A percentile compares a stretch with the other conserved stretches of the same genome.
phyloP scores from a whole-genome alignment of 2,329 filamentous ascomycete genomes.

The Pestalotiopsis sp. region DNA sequence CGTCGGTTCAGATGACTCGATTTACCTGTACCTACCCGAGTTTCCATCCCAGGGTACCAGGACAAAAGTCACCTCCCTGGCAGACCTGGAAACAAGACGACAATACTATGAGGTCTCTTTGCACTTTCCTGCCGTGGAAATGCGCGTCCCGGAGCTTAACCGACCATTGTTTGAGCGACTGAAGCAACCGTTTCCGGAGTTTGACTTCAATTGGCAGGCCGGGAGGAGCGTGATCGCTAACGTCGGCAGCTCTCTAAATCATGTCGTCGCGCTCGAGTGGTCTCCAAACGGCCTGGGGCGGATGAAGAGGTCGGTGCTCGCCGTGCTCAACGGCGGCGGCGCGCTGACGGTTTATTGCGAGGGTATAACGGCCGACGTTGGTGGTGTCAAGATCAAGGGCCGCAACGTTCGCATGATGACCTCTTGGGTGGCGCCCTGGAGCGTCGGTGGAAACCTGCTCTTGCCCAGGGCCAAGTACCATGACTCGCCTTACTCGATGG shows the following conservation, averaged over 20 bases:
- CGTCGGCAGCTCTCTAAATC: conserved; percentile 55
- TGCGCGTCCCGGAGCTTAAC: conserved; percentile 30
- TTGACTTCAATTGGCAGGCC: conserved; percentile 42
- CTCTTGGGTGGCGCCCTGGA: conserved; percentile 59
- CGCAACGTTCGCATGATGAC: conserved; percentile 43
- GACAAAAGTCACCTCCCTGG: conserved; percentile 14
- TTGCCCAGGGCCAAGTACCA: conserved; percentile 44
- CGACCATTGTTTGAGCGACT: conserved; percentile 30
- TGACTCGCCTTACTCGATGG: conserved; percentile 31
- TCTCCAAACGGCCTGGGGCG: conserved; percentile 61
- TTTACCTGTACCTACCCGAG: conserved; percentile 55
- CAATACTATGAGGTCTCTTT: conserved; percentile 34
- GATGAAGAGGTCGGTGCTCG: conserved; percentile 55
- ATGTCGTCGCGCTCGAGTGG: conserved; percentile 58
- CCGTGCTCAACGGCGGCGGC: conserved; percentile 53
- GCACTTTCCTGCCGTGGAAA: conserved; percentile 32
- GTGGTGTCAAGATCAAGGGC: conserved; percentile 30
- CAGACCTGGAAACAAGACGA: conserved; percentile 26
- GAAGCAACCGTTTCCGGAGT: conserved; percentile 27
- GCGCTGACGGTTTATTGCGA: conserved; percentile 56
- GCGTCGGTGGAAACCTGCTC: conserved; percentile 54
- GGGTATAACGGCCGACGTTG: conserved; percentile 29
- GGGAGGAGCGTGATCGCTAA: conserved; percentile 50
- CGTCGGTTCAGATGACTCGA: conserved; percentile 58
- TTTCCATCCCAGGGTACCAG: conserved; percentile 31